Conservation (phyloP, 805 yeast species). For the Naumovozyma baii region DNA sequence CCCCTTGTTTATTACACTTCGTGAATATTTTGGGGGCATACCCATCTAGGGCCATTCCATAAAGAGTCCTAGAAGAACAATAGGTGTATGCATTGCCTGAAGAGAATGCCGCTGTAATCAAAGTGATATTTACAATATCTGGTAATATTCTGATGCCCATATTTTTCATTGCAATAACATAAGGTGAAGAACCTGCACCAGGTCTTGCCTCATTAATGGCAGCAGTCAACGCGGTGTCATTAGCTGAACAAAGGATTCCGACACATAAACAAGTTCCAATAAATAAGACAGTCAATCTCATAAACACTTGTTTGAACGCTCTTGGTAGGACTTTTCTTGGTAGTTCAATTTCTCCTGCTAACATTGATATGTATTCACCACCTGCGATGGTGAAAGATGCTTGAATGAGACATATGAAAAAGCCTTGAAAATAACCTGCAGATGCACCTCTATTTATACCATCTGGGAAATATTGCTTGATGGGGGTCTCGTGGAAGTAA, state of each 20-base stretch:
- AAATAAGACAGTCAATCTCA: constrained; percentile 57
- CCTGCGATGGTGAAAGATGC: constrained; percentile 80
- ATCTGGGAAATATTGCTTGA: constrained; percentile 43
- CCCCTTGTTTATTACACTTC: constrained; percentile 55
- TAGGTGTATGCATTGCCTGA: constrained; percentile 78
- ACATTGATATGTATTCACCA: constrained; percentile 77
- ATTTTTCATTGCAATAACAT: constrained; percentile 72
- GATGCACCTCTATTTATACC: constrained; percentile 31
- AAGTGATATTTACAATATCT: constrained; percentile 66
- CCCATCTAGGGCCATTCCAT: constrained; percentile 62
- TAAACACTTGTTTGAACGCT: constrained; percentile 68
- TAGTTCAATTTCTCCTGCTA: constrained; percentile 69
- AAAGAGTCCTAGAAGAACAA: constrained; percentile 59
- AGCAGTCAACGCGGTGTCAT: constrained; percentile 49
- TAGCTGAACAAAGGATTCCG: constrained; percentile 64
- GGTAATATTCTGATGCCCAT: constrained; percentile 60
- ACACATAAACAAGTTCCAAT: constrained; percentile 68
- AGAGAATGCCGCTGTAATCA: constrained; percentile 66
- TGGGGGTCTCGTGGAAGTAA: constrained; percentile 45
- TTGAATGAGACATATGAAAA: constrained; percentile 53
- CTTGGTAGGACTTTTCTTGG: constrained; percentile 68
- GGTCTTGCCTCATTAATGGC: constrained; percentile 55
- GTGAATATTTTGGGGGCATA: constrained; percentile 63
- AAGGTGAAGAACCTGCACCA: constrained; percentile 75
- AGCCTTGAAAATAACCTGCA: constrained; percentile 61